Evolutionary conservation across 1,284 basidiomycete species (phyloP).

Genomic region (Trametes pubescens): DNA sequence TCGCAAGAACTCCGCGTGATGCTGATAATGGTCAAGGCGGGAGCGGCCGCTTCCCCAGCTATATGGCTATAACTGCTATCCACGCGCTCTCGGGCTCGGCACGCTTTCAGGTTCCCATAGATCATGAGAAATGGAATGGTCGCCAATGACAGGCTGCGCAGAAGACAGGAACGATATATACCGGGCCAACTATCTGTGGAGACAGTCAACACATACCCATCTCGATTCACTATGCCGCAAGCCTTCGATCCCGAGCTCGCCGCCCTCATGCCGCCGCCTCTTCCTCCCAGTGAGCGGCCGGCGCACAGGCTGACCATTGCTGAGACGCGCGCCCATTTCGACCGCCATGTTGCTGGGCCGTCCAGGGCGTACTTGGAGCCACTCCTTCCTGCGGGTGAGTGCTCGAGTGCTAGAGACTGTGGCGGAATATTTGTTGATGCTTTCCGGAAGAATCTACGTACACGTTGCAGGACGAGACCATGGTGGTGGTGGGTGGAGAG

Average conservation of each 20-base stretch:
- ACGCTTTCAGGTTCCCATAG: too few species aligned
- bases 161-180: too few species aligned
- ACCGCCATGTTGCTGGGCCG: not conserved
- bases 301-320: not conserved
- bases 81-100: too few species aligned
- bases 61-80: too few species aligned
- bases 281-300: not conserved
- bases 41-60: too few species aligned
- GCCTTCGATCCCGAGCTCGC: conserved; percentile 4
- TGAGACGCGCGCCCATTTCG: not conserved
- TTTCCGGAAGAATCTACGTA: conserved; percentile 6
- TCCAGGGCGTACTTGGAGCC: conserved; percentile 2
- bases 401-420: not conserved
- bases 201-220: too few species aligned
- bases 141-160: too few species aligned
- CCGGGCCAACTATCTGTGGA: too few species aligned
- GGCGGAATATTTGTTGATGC: not conserved
- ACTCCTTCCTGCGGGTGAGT: not conserved
- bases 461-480: not conserved
- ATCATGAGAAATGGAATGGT: too few species aligned
- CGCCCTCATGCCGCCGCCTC: not conserved
- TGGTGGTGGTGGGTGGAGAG: conserved; percentile 10
- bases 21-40: too few species aligned
- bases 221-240: not conserved
- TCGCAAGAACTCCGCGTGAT: too few species aligned